Base-by-base conservation (phyloP, 2,329 filamentous ascomycete species). In the Samsoniella hepiali region DNA sequence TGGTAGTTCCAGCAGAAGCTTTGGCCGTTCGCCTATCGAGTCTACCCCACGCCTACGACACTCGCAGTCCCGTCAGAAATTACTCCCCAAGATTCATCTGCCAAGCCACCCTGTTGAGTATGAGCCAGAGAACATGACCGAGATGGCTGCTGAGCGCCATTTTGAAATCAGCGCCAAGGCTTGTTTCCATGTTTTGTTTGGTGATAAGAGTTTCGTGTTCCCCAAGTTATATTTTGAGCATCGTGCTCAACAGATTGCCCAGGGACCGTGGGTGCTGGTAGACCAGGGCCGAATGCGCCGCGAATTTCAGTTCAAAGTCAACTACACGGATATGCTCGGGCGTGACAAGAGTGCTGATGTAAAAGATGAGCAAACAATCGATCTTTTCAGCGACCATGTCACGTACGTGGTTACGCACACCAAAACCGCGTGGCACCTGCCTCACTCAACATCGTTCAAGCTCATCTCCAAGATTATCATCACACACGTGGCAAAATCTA, bases 111-210 rank as follows among this genome's bases (percentile, higher is more conserved):
- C 94, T 2, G 90, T 97, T 2, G 79, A 90, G 11, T 97, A 94
- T 73, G 89, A 92, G 64, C 95, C 95, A 1, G 85, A 90, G 65
- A 91, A 89, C 60, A 93, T 96, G 85, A 86, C 88, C 59, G 82
- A 85, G 67, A 84, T 89, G 68, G 88, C 89, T 8, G 86, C 91
- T 1, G 91, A 96, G 73, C 87, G 91, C 65, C 85, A 92, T 67
- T 97, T 96, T 73, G 90, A 96, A 68, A 88, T 98, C 65, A 96
- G 91, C 66, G 90, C 95, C 54, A 98, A 99, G 75, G 92, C 91
- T 0, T 87, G 97, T 64, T 99, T 98, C 75, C 94, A 98, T 72
- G 91, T 98, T 17, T 84, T 99, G 58, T 99, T 98, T 75, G 95
- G 95, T 44, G 95, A 99, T 75, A 96, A 94, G 77, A 96, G 91